phyloP scores from a whole-genome alignment of 1,284 basidiomycete species.

The Thecaphora thlaspeos region DNA sequence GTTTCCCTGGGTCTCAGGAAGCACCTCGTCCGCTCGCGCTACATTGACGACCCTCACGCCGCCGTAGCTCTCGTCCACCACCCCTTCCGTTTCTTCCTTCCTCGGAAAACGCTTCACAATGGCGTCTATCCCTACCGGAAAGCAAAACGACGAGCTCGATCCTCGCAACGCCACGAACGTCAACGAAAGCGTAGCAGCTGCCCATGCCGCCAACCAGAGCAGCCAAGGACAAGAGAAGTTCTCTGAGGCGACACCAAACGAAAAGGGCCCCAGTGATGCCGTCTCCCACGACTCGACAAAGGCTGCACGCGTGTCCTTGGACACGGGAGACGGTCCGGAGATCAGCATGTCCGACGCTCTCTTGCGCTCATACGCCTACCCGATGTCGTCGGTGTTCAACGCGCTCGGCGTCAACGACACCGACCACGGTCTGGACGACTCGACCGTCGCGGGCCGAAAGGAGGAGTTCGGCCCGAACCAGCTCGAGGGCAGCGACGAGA shows the following conservation, averaged over 20 bases:
- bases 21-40: too few relatives aligned
- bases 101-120: not conserved
- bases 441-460: conserved; percentile 29
- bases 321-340: not conserved
- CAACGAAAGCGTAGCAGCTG: not conserved
- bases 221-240: not conserved
- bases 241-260: not conserved
- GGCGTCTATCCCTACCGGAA: not conserved
- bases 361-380: not conserved
- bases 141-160: not conserved
- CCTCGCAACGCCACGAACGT: not conserved
- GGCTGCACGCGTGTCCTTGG: too few relatives aligned
- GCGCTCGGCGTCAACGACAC: conserved; percentile 32
- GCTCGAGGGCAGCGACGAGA: conserved; percentile 50
- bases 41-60: too few relatives aligned
- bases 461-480: conserved; percentile 50
- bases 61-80: too few relatives aligned
- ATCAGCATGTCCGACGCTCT: not conserved
- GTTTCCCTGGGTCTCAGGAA: too few relatives aligned
- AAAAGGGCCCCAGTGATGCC: not conserved
- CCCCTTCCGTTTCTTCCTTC: too few relatives aligned
- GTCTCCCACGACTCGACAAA: not conserved
- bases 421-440: conserved; percentile 39
- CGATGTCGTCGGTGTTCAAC: conserved; percentile 8
- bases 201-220: not conserved